Evolutionary conservation across 2,329 filamentous ascomycete genomes (phyloP).

Genomic region (Penicillium sp.): DNA sequence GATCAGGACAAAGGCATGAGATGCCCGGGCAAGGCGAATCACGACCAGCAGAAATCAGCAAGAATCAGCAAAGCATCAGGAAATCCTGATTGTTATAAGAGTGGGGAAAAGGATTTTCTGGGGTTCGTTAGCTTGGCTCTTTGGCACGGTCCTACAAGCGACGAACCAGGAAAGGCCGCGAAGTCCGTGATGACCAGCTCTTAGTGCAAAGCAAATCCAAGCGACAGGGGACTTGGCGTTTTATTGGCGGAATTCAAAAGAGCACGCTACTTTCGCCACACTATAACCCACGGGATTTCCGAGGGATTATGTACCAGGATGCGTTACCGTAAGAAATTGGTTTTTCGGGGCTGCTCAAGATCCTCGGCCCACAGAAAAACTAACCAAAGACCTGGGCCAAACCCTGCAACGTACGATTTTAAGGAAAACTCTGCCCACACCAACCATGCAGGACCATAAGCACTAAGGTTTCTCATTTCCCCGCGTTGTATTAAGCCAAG

Average conservation of each 20-base stretch:
- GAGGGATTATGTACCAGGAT: background rate
- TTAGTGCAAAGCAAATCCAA: background rate
- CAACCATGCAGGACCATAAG: background rate
- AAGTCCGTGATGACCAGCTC: background rate
- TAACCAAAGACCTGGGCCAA: background rate
- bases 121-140: background rate
- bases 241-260: background rate
- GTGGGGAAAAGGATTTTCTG: background rate
- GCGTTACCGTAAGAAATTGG: background rate
- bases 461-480: slow-evolving; percentile 6
- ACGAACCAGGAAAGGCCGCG: background rate
- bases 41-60: background rate
- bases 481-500: slow-evolving; percentile 8
- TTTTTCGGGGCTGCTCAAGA: background rate
- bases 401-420: background rate
- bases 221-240: background rate
- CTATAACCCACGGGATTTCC: background rate
- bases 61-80: background rate
- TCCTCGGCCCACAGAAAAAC: background rate
- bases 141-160: background rate
- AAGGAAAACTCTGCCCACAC: background rate
- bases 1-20: background rate
- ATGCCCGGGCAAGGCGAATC: background rate
- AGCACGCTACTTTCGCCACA: background rate
- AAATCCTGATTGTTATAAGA: background rate